Evolutionary conservation across 2,329 filamentous ascomycete species (phyloP), one percentile per base, ranked within the genome.

Genomic region (Aspergillus novofumigatus): DNA sequence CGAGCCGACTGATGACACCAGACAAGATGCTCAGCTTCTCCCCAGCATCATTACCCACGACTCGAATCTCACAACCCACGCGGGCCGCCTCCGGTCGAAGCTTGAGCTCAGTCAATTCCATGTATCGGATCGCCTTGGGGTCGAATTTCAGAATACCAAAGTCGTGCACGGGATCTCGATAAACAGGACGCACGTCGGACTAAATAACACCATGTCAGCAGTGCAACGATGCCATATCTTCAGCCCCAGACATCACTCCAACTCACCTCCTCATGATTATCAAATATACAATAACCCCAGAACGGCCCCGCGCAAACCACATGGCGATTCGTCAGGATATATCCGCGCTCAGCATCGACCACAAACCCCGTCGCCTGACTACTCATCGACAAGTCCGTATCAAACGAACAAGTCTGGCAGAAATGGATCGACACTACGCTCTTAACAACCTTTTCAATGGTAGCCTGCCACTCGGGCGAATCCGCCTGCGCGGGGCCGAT

Each of bases 401-500:
- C 94, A 73, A 99, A 99, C 25, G 93, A 92, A 73, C 91, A 96
- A 0, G 94, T 97, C 81, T 97, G 92, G 73, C 93, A 97, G 79
- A 99, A 99, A 65, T 96, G 90, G 68, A 99, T 97, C n/a, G 93
- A 96, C 51, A 99, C 94, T 20, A 97, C 94, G 66, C 92, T 96
- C 72, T 89, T 87, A 54, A 99, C 92, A 3, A 99, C 94, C 60
- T 86, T 88, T 75, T 97, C 92, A 59, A 97, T 96, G 0, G 92
- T 97, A 52, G 87, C 89, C 76, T 97, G 93, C 94, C 94, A 99
- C 77, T 96, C 92, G 25, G 86, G 86, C 2, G 88, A 90, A 66
- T 91, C 88, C 25, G 81, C 76, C 51, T 79, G 77, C 17, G 78
- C 77, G 61, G 79, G 79, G 54, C 70, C 79, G 64, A 81, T 69